Base-by-base conservation (phyloP, 2,329 filamentous ascomycete species). In the Drechslerella dactyloides region DNA sequence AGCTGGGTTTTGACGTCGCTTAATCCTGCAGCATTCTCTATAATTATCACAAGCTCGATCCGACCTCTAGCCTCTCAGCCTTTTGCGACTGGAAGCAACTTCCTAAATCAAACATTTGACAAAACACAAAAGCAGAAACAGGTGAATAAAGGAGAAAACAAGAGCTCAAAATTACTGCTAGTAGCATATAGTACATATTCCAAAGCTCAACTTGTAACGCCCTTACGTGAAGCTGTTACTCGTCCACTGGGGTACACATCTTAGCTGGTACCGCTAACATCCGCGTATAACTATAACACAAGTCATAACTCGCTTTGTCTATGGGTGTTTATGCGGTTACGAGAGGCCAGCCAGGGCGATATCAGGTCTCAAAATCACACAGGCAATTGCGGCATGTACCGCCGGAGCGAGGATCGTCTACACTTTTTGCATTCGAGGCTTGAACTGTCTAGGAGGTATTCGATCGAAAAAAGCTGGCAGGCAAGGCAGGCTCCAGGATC, bases 81-180 rank as follows among this genome's bases (percentile, higher is more conserved):
- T 65, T 60, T 56, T 60, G 56, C 56, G 60, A 56, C 60, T 61
- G 68, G 60, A 65, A 72, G 68, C 68, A 61, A 65, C 56, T 72
- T 65, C 68, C 68, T 50, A 72, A 65, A 60, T 61, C 64, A 65
- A 30, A 13, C 50, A 33, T 3, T 23, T 53, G 23, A 35, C 23
- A 53, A 53, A 48, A 48, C 44, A 70, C 53, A 59, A 24, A 17
- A 8, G 33, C 42, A 50, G 13, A 48, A 42, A 17, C 8, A 17
- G 17, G 17, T 37, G 44, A 51, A 70, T 42, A 64, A 59, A 40
- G 50, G 50, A 37, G 52, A 57, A 62, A 42, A 11, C 19, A 33
- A 33, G 4, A 33, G 27, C 27, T 33, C 8, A 8, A 33, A 33
- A 33, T 33, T 33, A 33, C 27, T n/a, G n/a, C n/a, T n/a, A 33